Evolutionary conservation across 2,329 filamentous ascomycete genomes (phyloP).

Genomic region (Pseudocercospora pini-densiflorae): DNA sequence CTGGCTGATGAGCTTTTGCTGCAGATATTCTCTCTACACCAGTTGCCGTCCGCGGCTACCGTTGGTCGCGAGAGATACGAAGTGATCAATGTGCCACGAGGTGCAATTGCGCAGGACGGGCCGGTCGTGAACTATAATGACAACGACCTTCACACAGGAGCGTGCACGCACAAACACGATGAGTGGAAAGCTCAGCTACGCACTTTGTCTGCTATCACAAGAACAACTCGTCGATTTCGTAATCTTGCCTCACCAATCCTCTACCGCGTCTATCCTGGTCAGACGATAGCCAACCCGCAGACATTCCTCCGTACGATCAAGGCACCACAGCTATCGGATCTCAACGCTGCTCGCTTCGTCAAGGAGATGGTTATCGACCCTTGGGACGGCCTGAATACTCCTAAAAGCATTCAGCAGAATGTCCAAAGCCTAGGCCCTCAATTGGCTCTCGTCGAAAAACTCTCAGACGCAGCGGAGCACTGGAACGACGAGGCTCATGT

Average conservation of each 20-base stretch:
- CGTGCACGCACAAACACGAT: constrained; percentile 12
- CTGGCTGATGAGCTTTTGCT: constrained; percentile 3
- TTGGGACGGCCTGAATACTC: constrained; percentile 10
- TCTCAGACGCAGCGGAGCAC: background rate
- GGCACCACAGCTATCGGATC: background rate
- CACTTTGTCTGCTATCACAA: constrained; percentile 11
- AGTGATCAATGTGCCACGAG: constrained; percentile 11
- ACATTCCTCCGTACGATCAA: constrained; percentile 14
- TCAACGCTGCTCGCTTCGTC: background rate
- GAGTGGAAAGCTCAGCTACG: constrained; percentile 7
- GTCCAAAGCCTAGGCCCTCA: background rate
- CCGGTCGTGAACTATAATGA: constrained; percentile 5
- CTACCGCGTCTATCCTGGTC: constrained; percentile 13
- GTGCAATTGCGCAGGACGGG: background rate
- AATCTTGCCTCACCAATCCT: background rate
- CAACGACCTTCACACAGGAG: constrained; percentile 14
- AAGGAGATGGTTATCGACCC: constrained; percentile 13
- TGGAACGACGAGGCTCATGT: constrained; percentile 13
- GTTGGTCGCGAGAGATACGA: constrained; percentile 16
- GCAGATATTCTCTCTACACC: constrained; percentile 14
- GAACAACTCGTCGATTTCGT: constrained; percentile 4
- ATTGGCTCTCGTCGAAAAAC: background rate
- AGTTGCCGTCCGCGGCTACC: constrained; percentile 4
- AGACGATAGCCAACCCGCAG: constrained; percentile 11
- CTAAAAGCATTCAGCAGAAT: background rate